These are phyloP conservation scores for Blastomyces parvus DNA, from an alignment of 2,329 filamentous ascomycete genomes.

Conservation along the genomic window DNA sequence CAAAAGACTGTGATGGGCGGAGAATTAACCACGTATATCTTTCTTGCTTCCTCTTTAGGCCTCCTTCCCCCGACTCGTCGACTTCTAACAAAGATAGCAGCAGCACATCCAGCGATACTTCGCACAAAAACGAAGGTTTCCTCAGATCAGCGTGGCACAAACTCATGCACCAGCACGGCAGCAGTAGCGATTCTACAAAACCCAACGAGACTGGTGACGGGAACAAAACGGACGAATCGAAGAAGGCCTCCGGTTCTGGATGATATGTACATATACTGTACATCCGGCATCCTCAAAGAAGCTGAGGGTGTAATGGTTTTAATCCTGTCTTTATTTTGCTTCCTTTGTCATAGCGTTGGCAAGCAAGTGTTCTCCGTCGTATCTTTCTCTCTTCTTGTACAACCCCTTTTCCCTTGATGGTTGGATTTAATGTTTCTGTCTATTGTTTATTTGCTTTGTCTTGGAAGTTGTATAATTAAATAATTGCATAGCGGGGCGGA, in stretches of 20 bases:
- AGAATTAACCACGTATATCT: not conserved
- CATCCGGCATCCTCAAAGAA: not conserved
- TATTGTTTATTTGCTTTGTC: conserved; percentile 7
- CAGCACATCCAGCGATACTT: conserved; percentile 24
- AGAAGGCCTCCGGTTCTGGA: conserved; percentile 33
- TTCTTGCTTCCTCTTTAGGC: conserved; percentile 4
- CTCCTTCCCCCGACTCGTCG: conserved; percentile 18
- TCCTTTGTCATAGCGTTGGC: conserved; percentile 31
- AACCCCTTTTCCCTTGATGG: not conserved
- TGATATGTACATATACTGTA: conserved; percentile 17
- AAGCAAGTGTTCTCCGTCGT: conserved; percentile 21
- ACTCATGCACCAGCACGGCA: conserved; percentile 59
- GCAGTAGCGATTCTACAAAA: conserved; percentile 16
- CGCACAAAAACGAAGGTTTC: conserved; percentile 77
- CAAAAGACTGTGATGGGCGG: not conserved
- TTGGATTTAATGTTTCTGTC: not conserved
- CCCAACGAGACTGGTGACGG: conserved; percentile 11
- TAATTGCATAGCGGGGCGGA: not conserved
- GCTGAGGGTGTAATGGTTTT: not conserved
- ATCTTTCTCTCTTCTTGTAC: conserved; percentile 3
- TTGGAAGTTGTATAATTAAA: conserved; percentile 4
- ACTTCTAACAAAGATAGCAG: conserved; percentile 1
- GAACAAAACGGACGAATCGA: conserved; percentile 26
- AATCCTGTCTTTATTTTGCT: not conserved
- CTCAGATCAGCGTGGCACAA: conserved; percentile 90